Evolutionary conservation across 169 alveolate species (phyloP), one percentile per base, ranked within the genome.

Genomic region (Eimeria necatrix): DNA sequence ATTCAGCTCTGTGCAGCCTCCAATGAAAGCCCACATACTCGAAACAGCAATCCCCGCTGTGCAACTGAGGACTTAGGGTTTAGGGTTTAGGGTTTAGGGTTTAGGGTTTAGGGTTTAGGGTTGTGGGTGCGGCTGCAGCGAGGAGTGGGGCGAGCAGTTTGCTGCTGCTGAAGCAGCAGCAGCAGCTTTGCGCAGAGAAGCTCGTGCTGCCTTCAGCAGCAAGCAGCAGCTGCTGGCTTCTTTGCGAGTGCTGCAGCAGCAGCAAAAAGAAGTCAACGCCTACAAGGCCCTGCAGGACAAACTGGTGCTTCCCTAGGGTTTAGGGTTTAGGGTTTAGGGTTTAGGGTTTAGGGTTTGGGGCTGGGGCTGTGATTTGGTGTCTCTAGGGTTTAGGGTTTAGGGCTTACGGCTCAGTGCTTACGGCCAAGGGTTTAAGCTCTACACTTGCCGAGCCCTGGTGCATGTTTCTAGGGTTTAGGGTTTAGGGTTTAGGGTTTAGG

Each of bases 201-300:
- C 86, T 6, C 86, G 86, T 24, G 61, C 52, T 12, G 56, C 86
- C 86, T 76, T 76, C 86, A 76, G 86, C 86, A 76, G 61, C 86
- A 76, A 76, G 26, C 86, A 76, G 86, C 61, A 76, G 60, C 61
- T 76, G 86, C 86, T 76, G 64, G 86, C 86, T 0, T 41, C 86
- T 0, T 9, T 76, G 56, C 86, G 86, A 26, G 86, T 76, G 64
- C 61, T 76, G 61, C 86, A 49, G 86, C 64, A 59, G 60, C 86
- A 76, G 60, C 26, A 76, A 61, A 2, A 20, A 12, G 86, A 76
- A 41, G 86, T 48, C 5, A 48, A 76, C 52, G 20, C 61, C 18
- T 76, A 32, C 56, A 76, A 76, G 41, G 86, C 32, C 14, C 9
- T 76, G 61, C 56, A 76, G 60, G 48, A 41, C 26, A 41, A 46